Percentiles rank a stretch among this genome's conserved stretches.
These are phyloP conservation scores for Sesbania bispinosa DNA, from an alignment of 306 rosid species.

Conservation along the genomic window DNA sequence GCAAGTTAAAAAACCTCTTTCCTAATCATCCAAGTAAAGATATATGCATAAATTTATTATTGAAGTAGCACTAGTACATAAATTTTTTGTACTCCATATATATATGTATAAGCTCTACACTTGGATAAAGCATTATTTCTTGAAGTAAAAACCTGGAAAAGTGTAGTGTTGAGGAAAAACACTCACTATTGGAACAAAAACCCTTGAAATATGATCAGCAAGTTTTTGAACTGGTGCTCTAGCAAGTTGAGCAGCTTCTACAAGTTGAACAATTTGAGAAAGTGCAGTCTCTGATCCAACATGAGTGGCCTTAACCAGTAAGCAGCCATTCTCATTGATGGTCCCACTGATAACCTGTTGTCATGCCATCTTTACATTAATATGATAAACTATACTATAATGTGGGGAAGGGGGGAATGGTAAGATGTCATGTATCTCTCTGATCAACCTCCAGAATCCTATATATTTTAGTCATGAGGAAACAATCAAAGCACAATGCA, in stretches of 20 bases:
- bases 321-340: constrained; percentile 75
- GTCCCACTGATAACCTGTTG: constrained; percentile 82
- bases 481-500: not conserved
- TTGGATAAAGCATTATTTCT: not conserved
- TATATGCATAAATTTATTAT: too few species aligned
- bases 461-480: not conserved
- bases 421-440: not conserved
- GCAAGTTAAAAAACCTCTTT: too few species aligned
- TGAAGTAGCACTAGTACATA: not conserved
- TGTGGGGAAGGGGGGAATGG: not conserved
- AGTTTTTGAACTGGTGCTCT: constrained; percentile 84
- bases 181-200: constrained; percentile 86
- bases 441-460: not conserved
- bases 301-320: constrained; percentile 67
- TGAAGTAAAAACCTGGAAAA: not conserved
- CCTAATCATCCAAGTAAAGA: too few species aligned
- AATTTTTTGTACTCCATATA: not conserved
- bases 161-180: not conserved
- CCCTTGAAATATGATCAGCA: constrained; percentile 73
- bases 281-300: constrained; percentile 86
- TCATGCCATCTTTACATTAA: not conserved
- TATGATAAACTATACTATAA: not conserved
- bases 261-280: constrained; percentile 87
- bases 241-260: constrained; percentile 86
- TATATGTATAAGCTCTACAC: not conserved